Conservation (phyloP, 176 grass and related monocot species). For the Echinochloa phyllopogon region DNA sequence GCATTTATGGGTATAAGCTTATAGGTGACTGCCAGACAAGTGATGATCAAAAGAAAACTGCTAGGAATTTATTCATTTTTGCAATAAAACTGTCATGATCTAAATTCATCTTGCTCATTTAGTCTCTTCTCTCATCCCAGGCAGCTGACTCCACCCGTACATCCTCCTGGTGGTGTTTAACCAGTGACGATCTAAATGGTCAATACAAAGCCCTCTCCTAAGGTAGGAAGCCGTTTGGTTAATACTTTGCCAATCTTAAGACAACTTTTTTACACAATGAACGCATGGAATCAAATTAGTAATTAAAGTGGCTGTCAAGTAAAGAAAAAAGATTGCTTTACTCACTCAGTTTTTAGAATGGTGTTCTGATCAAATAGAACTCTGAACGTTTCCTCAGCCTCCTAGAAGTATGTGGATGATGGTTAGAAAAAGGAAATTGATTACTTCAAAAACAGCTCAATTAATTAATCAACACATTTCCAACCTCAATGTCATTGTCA, state of each 20-base stretch:
- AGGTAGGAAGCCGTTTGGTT: neutral
- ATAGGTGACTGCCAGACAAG: no score
- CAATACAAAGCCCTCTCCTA: neutral
- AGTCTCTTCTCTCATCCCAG: slow-evolving; percentile 7
- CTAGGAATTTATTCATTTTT: neutral
- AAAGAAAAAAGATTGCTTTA: neutral
- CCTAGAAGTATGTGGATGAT: slow-evolving; percentile 31
- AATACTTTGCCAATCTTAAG: neutral
- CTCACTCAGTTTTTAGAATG: slow-evolving; percentile 39
- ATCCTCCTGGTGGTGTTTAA: neutral
- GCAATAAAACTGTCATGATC: neutral
- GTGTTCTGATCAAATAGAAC: slow-evolving; percentile 3
- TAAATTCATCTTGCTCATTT: neutral
- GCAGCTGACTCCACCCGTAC: neutral
- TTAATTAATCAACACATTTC: slow-evolving; percentile 15
- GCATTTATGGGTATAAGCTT: neutral
- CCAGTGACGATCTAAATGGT: neutral
- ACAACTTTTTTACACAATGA: neutral
- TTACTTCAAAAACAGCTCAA: neutral
- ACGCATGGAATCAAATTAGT: neutral
- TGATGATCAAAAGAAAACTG: neutral
- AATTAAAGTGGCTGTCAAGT: neutral
- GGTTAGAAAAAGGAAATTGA: neutral
- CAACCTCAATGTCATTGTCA: slow-evolving; percentile 25
- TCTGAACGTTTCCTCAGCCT: slow-evolving; percentile 2